Evolutionary conservation across 257 asterid genomes (phyloP).

Genomic region (Nicotiana noctiflora): DNA sequence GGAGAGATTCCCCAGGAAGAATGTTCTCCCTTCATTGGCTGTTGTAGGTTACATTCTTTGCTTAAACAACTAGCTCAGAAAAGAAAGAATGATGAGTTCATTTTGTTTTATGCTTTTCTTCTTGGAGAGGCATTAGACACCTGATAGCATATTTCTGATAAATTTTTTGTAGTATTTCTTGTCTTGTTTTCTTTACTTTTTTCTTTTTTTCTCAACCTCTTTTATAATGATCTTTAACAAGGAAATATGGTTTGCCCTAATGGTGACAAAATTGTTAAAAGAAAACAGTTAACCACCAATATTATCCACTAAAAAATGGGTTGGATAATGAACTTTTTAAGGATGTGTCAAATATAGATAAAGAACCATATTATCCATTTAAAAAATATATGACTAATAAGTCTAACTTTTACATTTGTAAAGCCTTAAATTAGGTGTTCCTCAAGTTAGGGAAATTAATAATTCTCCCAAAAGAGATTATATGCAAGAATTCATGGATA

Average conservation of each 20-base stretch:
- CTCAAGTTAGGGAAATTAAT: no score
- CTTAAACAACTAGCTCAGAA: slow-evolving; percentile 3
- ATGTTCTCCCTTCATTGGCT: background rate
- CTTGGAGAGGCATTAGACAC: background rate
- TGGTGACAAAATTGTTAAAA: no score
- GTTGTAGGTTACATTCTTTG: background rate
- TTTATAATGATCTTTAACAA: background rate
- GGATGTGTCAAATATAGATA: no score
- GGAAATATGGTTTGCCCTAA: background rate
- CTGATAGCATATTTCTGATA: background rate
- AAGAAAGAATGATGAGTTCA: background rate
- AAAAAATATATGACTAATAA: no score
- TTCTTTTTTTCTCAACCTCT: background rate
- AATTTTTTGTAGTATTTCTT: background rate
- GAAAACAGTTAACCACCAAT: no score
- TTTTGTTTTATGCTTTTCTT: background rate
- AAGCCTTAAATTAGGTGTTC: no score
- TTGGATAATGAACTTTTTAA: no score
- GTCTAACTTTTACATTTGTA: no score
- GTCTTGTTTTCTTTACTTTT: background rate
- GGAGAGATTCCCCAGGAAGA: background rate
- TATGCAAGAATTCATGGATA: no score
- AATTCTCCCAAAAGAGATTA: no score
- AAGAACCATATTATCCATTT: no score
- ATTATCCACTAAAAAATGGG: no score